Base-by-base conservation (phyloP, 768 basidiomycete genomes). In the Coprinopsis marcescibilis region DNA sequence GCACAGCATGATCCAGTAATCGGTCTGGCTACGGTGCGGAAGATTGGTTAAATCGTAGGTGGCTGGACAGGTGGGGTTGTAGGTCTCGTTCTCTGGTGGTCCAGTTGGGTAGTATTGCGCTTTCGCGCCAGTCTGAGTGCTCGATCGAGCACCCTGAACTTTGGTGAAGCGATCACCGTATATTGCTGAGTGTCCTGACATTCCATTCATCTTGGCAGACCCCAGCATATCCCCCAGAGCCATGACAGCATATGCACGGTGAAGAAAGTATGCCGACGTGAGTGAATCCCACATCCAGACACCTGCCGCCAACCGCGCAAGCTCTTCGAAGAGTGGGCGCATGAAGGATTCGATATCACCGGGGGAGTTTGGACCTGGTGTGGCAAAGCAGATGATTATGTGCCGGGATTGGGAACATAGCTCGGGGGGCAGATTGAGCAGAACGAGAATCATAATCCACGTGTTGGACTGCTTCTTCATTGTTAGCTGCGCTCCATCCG, bases 271-370 rank as follows among this genome's bases (percentile, higher is more conserved):
- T 1, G 52, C 36, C 13, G 53, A 55, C 6, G 57, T 45, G 8
- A 65, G 1, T 7, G 63, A 59, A 60, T 64, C 63, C 60, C 62
- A 65, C 1, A 60, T 62, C 65, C 65, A 66, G 2, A 65, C 51
- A 4, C 65, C 65, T 46, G 59, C 58, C 51, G 43, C 48, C 26
- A 54, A 52, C 29, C 33, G 12, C 24, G 60, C 57, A 43, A 66
- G 52, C 41, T 66, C 64, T 42, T 59, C 51, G 48, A 65, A 62
- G 20, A 64, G 38, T 14, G 52, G 43, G 12, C 50, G 53, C 13
- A 58, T 23, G 41, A 53, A 60, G 17, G 55, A 53, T 41, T 60
- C 57, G 35, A 61, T 48, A 47, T 57, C 49, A 17, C 58, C 58
- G 24, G 60, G 58, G 20, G 55, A 27, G 17, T 56, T 46, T 15